These are phyloP conservation scores for Podaxis rugospora DNA, from an alignment of 768 basidiomycete genomes.

Conservation along the genomic window DNA sequence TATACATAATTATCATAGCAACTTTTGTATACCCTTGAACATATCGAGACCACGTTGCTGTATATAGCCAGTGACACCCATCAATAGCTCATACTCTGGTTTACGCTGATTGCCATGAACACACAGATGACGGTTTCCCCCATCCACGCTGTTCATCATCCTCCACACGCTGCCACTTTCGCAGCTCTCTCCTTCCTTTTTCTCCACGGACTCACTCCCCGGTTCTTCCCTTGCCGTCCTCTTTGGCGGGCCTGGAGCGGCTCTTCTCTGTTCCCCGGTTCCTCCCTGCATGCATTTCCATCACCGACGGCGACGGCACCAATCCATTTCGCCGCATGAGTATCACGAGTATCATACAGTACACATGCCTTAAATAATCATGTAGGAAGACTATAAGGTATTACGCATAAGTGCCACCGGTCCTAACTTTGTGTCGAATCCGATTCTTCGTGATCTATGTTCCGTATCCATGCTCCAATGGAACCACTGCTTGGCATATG, in stretches of 20 bases:
- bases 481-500: conserved; percentile 56
- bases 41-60: conserved; percentile 1
- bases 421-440: not conserved
- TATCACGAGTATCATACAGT: conserved; percentile 2
- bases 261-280: conserved; percentile 11
- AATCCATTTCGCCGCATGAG: conserved; percentile 5
- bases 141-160: not conserved
- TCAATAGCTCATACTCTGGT: conserved; percentile 10
- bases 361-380: not conserved
- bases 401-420: not conserved
- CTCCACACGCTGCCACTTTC: not conserved
- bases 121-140: conserved; percentile 7
- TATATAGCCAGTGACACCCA: conserved; percentile 5
- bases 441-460: conserved; percentile 56
- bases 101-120: conserved; percentile 5
- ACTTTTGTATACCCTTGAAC: not conserved
- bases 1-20: not conserved
- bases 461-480: conserved; percentile 98
- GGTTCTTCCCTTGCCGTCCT: not conserved
- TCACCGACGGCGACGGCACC: conserved; percentile 11
- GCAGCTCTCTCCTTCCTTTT: not conserved
- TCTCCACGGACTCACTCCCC: not conserved
- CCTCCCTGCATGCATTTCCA: not conserved
- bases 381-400: not conserved
- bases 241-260: conserved; percentile 5